Evolutionary conservation across 2,329 filamentous ascomycete genomes (phyloP), one percentile per base, ranked within the genome.

Genomic region (Fusarium sp.): DNA sequence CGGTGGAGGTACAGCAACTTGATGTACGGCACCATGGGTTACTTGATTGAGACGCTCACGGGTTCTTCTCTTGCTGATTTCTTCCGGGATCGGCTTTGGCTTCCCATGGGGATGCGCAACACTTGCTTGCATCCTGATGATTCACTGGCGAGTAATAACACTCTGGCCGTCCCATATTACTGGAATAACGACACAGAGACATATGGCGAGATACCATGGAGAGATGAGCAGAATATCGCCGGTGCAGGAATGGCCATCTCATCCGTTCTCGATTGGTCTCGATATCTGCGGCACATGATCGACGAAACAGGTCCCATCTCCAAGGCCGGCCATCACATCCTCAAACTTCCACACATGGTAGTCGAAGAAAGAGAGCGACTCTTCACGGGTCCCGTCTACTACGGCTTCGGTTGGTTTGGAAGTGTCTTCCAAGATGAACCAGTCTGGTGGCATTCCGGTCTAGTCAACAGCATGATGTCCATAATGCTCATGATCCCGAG

Each of bases 1-100:
- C 80, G 71, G 56, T 88, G 79, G 69, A 81, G 85, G 69, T 88
- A 89, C 71, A 84, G 80, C 74, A 88, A 89, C 74, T 80, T 85
- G 67, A 87, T 88, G 85, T 88, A 82, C 74, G 82, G 80, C 2
- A 80, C 81, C 6, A 80, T 82, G 8, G 83, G 82, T 5, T 78
- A 86, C 70, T 77, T 87, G 0, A 70, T 88, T 14, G 83, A 87
- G 66, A 79, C 72, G 0, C 67, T 85, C 6, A 82, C 79, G 1
- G 80, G 80, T 2, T 50, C 58, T 5, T 73, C 75, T n/a, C 79
- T 88, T 29, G 81, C 80, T 0, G 73, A 80, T 9, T 85, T 85
- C 65, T 78, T 88, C 8, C 78, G 78, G 5, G 71, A 80, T 20
- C 72, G 78, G 35, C 77, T 88, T 27, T 87, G 85, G 82, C 63